Base-by-base conservation (phyloP, 2,329 filamentous ascomycete genomes). In the Pyrenophora graminea region DNA sequence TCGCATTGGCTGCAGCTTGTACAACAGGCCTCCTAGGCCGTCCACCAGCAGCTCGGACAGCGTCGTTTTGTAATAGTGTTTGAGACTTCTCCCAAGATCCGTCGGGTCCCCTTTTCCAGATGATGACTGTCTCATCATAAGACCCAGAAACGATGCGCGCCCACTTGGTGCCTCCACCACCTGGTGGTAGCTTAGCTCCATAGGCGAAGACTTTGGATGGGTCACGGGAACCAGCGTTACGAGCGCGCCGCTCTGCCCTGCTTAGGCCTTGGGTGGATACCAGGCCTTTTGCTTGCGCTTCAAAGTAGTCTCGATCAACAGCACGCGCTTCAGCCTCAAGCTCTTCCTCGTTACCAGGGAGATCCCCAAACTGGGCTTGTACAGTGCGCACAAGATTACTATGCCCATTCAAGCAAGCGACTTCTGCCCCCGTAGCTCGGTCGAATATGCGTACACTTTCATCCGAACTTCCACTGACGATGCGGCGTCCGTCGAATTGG, bases 391-490 rank as follows among this genome's bases (percentile, higher is more conserved):
- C 94, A 15, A 99, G 83, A 59, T 90, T 89, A 3, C 79, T 81
- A 69, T 99, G 94, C 9, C 89, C 89, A 43, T 86, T 82, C 7
- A 99, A 80, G 66, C 89, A 93, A 13, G 92, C 93, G 5, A 97
- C 91, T 72, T 97, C 92, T 9, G 94, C 86, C 3, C 89, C 89
- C 0, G 91, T 91, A 39, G 84, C 82, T 38, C 89, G 87, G 69
- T 97, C 94, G 70, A 96, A 99, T 17, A 99, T 94, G 61, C 94
- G 91, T 27, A 99, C 91, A 34, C 94, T 92, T 69, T 95, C 91
- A 72, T 99, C 94, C 63, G 92, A 97, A 72, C 92, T 97, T 2
- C 94, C 94, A 63, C 91, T 97, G 44, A 99, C 91, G 56, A 99
- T 95, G 17, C 94, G 85, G 43, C 90, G 86, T 21, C 91, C 91